Conservation (phyloP, 306 rosid species). For the Betula pendula region DNA sequence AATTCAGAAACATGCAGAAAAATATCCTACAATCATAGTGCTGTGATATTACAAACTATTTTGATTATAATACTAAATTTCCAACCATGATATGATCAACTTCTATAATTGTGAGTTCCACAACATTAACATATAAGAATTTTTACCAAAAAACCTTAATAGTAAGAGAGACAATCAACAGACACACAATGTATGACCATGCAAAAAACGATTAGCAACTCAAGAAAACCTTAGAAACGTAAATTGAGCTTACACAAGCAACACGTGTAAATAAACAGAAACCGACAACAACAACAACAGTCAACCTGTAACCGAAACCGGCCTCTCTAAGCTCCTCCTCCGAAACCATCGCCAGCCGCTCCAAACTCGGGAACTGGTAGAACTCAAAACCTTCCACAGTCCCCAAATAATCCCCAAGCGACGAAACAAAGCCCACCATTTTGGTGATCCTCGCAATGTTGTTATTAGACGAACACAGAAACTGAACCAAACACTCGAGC, state of each 20-base stretch:
- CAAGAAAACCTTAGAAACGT: too few species aligned
- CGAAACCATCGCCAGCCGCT: conserved; percentile 55
- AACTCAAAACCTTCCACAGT: conserved; percentile 63
- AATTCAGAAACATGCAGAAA: not conserved
- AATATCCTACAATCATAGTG: not conserved
- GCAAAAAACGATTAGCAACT: too few species aligned
- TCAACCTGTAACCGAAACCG: conserved; percentile 91
- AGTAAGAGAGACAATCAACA: too few species aligned
- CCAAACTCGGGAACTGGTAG: conserved; percentile 65
- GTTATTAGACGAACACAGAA: conserved; percentile 86
- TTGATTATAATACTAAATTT: not conserved
- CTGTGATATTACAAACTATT: not conserved
- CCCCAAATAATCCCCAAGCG: conserved; percentile 65
- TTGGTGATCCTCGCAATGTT: conserved; percentile 80
- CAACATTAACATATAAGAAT: not conserved
- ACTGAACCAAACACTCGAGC: conserved; percentile 86
- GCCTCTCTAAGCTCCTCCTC: conserved; percentile 78
- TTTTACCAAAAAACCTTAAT: too few species aligned
- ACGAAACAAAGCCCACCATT: conserved; percentile 85
- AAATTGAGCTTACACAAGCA: too few species aligned
- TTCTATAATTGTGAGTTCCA: not conserved
- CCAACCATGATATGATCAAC: not conserved
- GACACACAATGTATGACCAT: too few species aligned
- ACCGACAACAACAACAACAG: not conserved
- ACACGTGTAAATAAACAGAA: too few species aligned